Base-by-base conservation (phyloP, 768 basidiomycete genomes). In the Psilocybe cubensis region DNA sequence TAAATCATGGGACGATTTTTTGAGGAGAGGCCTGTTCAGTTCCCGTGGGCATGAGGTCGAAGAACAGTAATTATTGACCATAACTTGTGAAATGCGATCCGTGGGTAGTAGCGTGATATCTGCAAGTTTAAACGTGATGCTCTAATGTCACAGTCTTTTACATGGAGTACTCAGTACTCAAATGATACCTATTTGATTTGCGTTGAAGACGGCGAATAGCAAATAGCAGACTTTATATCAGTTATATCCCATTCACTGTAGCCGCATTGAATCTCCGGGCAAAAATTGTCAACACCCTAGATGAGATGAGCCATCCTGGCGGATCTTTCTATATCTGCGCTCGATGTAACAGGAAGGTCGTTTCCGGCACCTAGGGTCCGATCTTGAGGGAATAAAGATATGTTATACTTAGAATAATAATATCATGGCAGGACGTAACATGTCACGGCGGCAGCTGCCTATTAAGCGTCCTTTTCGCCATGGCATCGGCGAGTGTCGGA, bases 341-440 rank as follows among this genome's bases (percentile, higher is more conserved):
- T 48, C 14, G n/a, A 48, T 46, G 44, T 12, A 48, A 28, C 17
- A 48, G 46, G 46, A 48, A 48, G 46, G 46, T 48, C 46, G 14
- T 48, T n/a, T 29, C 46, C 46, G 46, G 46, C 28, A 7, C n/a
- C 28, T 17, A 48, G 12, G 46, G 46, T 29, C 46, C 46, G 46
- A 48, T 25, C 28, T n/a, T 48, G 46, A 29, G 46, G 27, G 27
- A 29, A 21, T 7, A 29, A 31, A 4, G 18, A 12, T 21, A 24
- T 21, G 17, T 48, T n/a, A 48, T 48, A 48, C 31, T 48, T 48
- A 48, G 46, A 31, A 28, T 46, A 14, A 23, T 44, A 18, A 23
- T 44, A 11, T n/a, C n/a, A n/a, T n/a, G n/a, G 6, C 17, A 44
- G 11, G 18, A 8, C 4, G 25, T 27, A 17, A 28, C 21, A 28